Base-by-base conservation (phyloP, 345 rosid genomes). In the Atalantia buxifolia region DNA sequence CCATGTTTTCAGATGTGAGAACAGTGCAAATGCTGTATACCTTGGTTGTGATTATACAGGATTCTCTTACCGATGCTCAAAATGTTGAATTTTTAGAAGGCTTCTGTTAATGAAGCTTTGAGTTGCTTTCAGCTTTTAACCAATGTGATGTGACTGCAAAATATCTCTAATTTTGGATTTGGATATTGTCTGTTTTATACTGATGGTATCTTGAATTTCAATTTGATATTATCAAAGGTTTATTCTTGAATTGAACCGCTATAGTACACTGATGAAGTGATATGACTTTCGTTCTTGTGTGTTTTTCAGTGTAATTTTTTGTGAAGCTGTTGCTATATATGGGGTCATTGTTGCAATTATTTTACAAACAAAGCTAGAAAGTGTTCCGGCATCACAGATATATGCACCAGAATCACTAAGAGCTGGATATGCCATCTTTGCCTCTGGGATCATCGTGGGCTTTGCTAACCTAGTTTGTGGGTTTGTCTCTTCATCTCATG, bases 391-490 rank as follows among this genome's bases (percentile, higher is more conserved):
- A 16, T 79, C 98, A 63, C 80, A 85, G 82, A 86, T 94, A 72
- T 80, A 97, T 81, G 98, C 75, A 22, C 89, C 99, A 0, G 99
- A 94, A 81, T 94, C 98, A 81, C 97, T 97, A 38, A 90, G 98
- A 92, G 99, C 99, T 63, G 99, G 99, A 84, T 94, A 94, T 87
- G 92, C 99, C 64, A 94, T 97, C 85, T 97, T 97, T 76, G 98
- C 99, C 13, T 97, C 99, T 74, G 99, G 99, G 82, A 92, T 94
- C 77, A 94, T 97, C 35, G 99, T 97, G 77, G 99, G 98, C 79
- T 97, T 94, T 81, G 99, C 99, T 55, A 97, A 97, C 86, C 98
- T 97, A 82, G 94, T 94, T 66, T 96, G 99, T 83, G 98, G 99
- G 98, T 94, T 79, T 22, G 87, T 69, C 77, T 83, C 85, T 76